Base-by-base conservation (phyloP, 805 yeast genomes). In the Yamadazyma sp. region DNA sequence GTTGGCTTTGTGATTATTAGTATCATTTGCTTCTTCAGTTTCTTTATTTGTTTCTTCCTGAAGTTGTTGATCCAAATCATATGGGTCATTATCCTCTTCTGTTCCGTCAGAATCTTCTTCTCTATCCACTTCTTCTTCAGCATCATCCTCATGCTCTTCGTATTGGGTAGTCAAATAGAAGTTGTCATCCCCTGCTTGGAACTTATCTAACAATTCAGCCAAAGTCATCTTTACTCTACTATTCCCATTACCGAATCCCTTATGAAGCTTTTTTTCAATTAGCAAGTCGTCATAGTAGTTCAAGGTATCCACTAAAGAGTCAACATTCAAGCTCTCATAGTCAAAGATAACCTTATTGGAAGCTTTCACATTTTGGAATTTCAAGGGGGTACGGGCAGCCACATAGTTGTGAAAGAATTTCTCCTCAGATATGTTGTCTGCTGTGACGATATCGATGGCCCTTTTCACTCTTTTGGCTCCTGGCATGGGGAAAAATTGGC, bases 91-190 rank as follows among this genome's bases (percentile, higher is more conserved):
- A 12, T 24, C 37, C 5, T 24, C 30, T 8, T 33, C 18, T 12
- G 18, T 23, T 6, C 22, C 38, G 5, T 27, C 23, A 8, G 43
- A 36, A 11, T 34, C 44, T 2, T 45, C 49, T 3, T 24, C 37
- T 17, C 41, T 48, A 3, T 35, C 41, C n/a, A 45, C 45, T 1
- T 38, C 48, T 8, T 35, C 49, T 2, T 34, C 40, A 3, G 12
- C 34, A 2, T 28, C 32, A 5, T 36, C 48, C 1, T 47, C 52
- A n/a, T 45, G 47, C 26, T 54, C 57, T 41, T 73, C 73, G 50
- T 84, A 84, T 47, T 84, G 90, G 0, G 90, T 84, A 1, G 90
- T 84, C 53, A 83, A 61, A 46, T 84, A 83, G 40, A 73, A 67
- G 20, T 38, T 22, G 17, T 46, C 50, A 12, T 74, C 75, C 1